Evolutionary conservation across 1,284 basidiomycete species (phyloP).

Genomic region (Afroboletus lepidellus): DNA sequence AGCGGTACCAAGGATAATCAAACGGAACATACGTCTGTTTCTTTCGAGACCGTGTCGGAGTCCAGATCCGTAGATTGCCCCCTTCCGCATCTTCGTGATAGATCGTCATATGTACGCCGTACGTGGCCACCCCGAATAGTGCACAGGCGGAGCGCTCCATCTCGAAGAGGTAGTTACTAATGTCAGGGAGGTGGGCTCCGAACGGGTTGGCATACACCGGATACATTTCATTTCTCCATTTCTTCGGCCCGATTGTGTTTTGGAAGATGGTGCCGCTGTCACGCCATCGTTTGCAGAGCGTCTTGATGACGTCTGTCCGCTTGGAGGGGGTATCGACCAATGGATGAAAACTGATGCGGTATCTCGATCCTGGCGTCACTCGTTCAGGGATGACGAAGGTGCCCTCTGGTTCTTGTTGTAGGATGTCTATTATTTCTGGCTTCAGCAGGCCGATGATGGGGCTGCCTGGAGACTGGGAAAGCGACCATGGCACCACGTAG

Average conservation of each 20-base stretch:
- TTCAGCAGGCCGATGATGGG: conserved; percentile 65
- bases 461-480: conserved; percentile 46
- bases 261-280: conserved; percentile 54
- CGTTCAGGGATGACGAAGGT: conserved; percentile 43
- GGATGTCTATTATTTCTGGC: conserved; percentile 51
- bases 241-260: conserved; percentile 64
- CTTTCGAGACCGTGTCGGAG: conserved; percentile 80
- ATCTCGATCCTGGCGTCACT: conserved; percentile 26
- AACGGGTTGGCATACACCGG: conserved; percentile 78
- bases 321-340: conserved; percentile 52
- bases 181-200: conserved; percentile 38
- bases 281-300: conserved; percentile 69
- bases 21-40: conserved; percentile 75
- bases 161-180: conserved; percentile 73
- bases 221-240: conserved; percentile 87
- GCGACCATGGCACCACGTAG: conserved; percentile 49
- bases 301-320: conserved; percentile 59
- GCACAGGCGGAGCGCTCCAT: conserved; percentile 89
- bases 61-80: conserved; percentile 72
- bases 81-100: conserved; percentile 54
- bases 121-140: conserved; percentile 89
- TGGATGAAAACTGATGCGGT: conserved; percentile 50
- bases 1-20: neutral
- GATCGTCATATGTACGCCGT: conserved; percentile 82
- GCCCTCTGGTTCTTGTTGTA: conserved; percentile 45